Evolutionary conservation across 768 basidiomycete genomes (phyloP), one percentile per base, ranked within the genome.

Genomic region (Leucosporidium scottii): DNA sequence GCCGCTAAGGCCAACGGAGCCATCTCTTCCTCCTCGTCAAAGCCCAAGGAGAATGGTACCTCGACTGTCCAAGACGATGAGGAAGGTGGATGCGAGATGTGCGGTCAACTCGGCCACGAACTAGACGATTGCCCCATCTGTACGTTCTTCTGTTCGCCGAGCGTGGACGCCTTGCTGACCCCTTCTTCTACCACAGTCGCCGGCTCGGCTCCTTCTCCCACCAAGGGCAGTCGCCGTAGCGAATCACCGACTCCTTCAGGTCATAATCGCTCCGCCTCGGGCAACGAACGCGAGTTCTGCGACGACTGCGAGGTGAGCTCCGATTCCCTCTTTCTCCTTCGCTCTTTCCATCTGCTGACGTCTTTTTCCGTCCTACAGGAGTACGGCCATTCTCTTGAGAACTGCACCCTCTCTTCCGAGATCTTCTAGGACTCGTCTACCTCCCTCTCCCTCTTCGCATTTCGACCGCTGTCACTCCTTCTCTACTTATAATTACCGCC

Each of bases 341-440:
- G n/a, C n/a, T 27, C 25, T 15, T 21, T 39, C 3, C 23, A 39
- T 34, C 34, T 4, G 21, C 67, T 63, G 68, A 62, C n/a, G 30
- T 17, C 17, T 1, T 49, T 34, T 28, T 18, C 12, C 31, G 34
- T 3, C 17, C 4, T 31, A 31, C 50, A 61, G 63, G 64, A 67
- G 30, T 67, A 55, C 61, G 91, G 90, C 12, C 91, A 93, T 77
- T 75, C 81, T 48, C 84, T 90, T 8, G 83, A 83, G 47, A 84
- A 91, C 68, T 93, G 91, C 75, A 90, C 90, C 50, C 85, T 91
- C 77, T 90, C 90, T 17, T 78, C 86, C 77, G 91, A 93, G 79
- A 88, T 93, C 65, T 93, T 93, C 79, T 93, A 21, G 31, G 55
- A 36, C 39, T 13, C 39, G 10, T 44, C 39, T 2, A 13, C 39